Percentiles rank a stretch among this genome's conserved stretches.
Conservation (phyloP, 495 filamentous ascomycete genomes). For the Hypoxylon intermedium region DNA sequence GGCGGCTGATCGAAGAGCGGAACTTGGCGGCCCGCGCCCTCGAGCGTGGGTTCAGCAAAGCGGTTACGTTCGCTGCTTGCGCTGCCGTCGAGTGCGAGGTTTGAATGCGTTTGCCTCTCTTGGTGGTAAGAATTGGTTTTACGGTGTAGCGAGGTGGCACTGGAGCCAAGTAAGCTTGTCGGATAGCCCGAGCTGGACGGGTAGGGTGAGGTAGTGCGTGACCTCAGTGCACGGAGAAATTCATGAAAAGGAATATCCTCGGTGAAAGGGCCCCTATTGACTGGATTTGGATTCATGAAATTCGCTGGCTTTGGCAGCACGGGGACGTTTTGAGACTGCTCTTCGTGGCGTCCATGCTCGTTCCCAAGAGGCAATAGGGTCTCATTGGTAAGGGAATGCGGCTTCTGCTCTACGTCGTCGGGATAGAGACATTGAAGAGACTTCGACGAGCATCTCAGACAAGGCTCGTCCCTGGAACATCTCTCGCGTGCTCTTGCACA, state of each 20-base stretch:
- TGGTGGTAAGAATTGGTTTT: neutral
- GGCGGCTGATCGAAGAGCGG: slow-evolving; percentile 24
- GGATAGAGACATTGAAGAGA: slow-evolving; percentile 61
- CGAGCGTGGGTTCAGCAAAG: slow-evolving; percentile 10
- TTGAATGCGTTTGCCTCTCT: neutral
- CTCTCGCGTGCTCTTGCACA: slow-evolving; percentile 64
- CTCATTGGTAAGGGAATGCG: slow-evolving; percentile 9
- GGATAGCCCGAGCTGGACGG: neutral
- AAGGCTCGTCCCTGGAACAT: slow-evolving; percentile 62
- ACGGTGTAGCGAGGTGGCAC: neutral
- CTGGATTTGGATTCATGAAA: slow-evolving; percentile 3
- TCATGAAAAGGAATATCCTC: slow-evolving; percentile 19
- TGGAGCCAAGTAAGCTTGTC: neutral
- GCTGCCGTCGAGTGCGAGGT: neutral
- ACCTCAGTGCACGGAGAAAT: slow-evolving; percentile 22
- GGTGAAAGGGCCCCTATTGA: slow-evolving; percentile 7
- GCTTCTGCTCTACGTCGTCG: slow-evolving; percentile 22
- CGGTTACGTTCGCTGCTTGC: slow-evolving; percentile 1
- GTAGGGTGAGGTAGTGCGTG: slow-evolving; percentile 17
- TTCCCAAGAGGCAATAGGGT: slow-evolving; percentile 1
- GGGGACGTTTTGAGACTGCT: slow-evolving; percentile 13
- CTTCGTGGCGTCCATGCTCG: slow-evolving; percentile 25
- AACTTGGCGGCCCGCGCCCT: slow-evolving; percentile 7
- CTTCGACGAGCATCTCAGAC: slow-evolving; percentile 59
- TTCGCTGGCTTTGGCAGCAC: slow-evolving; percentile 15